Percentiles rank a stretch among this genome's conserved stretches.
phyloP scores from a whole-genome alignment of 1,284 basidiomycete species.

The Exobasidium cylindrosporum region DNA sequence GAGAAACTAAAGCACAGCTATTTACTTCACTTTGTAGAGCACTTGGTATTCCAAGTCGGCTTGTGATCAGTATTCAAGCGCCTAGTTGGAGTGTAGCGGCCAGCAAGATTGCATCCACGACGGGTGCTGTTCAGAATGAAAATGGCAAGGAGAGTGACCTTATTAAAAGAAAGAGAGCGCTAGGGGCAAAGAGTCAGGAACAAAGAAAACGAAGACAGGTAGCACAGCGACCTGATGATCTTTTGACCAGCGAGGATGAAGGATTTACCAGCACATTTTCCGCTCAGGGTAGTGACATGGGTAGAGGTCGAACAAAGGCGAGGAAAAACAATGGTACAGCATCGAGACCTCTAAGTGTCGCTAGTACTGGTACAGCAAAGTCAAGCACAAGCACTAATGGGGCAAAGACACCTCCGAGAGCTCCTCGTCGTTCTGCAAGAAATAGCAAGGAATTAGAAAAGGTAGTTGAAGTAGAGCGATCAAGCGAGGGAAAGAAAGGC shows the following conservation, averaged over 20 bases:
- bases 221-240: slow-evolving; percentile 24
- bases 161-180: slow-evolving; percentile 3
- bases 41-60: slow-evolving; percentile 78
- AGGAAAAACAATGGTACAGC: slow-evolving; percentile 11
- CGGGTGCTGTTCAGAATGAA: slow-evolving; percentile 23
- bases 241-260: slow-evolving; percentile 35
- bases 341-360: slow-evolving; percentile 6
- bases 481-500: slow-evolving; percentile 18
- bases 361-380: slow-evolving; percentile 1
- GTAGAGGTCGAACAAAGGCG: not conserved
- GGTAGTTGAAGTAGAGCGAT: not conserved
- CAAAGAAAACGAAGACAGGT: not conserved
- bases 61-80: slow-evolving; percentile 86
- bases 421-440: slow-evolving; percentile 12
- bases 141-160: slow-evolving; percentile 27
- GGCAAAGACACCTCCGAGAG: slow-evolving; percentile 10
- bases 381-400: slow-evolving; percentile 14
- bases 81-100: slow-evolving; percentile 70
- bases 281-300: not conserved
- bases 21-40: slow-evolving; percentile 87
- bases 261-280: not conserved
- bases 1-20: slow-evolving; percentile 84
- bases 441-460: slow-evolving; percentile 1
- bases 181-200: slow-evolving; percentile 1
- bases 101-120: slow-evolving; percentile 37